phyloP scores from a whole-genome alignment of 805 yeast species.

The Blastobotrys americana region DNA sequence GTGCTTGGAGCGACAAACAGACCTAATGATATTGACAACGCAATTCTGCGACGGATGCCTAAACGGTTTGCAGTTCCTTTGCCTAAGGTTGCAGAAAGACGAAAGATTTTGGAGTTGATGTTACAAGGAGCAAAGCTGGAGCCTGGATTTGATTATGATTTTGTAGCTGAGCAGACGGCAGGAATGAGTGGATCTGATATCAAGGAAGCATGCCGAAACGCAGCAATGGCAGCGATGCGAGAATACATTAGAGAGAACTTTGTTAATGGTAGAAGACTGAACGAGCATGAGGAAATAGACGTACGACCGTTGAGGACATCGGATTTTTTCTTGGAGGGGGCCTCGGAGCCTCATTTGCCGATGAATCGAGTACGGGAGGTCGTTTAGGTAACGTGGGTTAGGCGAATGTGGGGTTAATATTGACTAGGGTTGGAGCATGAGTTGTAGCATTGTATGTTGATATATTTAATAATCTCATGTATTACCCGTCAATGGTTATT shows the following conservation, averaged over 20 bases:
- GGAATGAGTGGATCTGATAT: constrained; percentile 89
- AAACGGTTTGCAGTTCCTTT: constrained; percentile 73
- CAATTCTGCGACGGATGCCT: constrained; percentile 89
- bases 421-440: no score
- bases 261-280: constrained; percentile 31
- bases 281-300: constrained; percentile 33
- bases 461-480: no score
- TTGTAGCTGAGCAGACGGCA: constrained; percentile 54
- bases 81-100: constrained; percentile 64
- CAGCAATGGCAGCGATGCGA: constrained; percentile 82
- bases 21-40: constrained; percentile 84
- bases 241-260: constrained; percentile 67
- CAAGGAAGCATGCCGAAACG: constrained; percentile 86
- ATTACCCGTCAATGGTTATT: no score
- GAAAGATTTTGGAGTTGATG: constrained; percentile 60
- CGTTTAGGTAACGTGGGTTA: no score
- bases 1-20: constrained; percentile 94
- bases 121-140: constrained; percentile 61
- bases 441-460: no score
- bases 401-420: no score
- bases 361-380: constrained; percentile 14
- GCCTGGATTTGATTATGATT: constrained; percentile 49
- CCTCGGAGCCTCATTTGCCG: constrained; percentile 37
- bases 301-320: constrained; percentile 58
- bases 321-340: constrained; percentile 49